A percentile compares a stretch with the other conserved stretches of the same genome.
Evolutionary conservation across 208 protist genomes (phyloP).

Genomic region (Leishmania arabica): DNA sequence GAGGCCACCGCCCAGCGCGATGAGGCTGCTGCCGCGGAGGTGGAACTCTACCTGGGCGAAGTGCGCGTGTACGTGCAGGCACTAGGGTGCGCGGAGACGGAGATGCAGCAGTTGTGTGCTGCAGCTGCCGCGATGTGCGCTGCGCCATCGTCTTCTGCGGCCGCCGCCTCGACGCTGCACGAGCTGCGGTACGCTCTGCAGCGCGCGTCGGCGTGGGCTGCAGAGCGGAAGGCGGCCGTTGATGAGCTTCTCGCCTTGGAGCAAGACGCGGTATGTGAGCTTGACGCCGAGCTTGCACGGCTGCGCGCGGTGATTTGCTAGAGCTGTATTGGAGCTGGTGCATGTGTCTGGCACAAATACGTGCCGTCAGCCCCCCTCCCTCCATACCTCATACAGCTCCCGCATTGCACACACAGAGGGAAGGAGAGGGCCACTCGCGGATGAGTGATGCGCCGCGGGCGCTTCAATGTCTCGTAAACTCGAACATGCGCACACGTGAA

Average conservation of each 20-base stretch:
- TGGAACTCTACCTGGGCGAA: constrained; percentile 13
- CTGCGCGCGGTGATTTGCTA: constrained; percentile 3
- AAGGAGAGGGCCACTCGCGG: neutral
- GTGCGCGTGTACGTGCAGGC: constrained; percentile 35
- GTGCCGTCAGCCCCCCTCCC: neutral
- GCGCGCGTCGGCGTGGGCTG: constrained; percentile 4
- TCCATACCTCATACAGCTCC: neutral
- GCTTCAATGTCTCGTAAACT: neutral
- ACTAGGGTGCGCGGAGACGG: constrained; percentile 21
- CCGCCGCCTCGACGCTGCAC: constrained; percentile 1
- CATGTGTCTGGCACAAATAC: neutral
- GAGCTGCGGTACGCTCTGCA: constrained; percentile 13
- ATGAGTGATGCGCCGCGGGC: neutral
- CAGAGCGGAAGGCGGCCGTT: neutral
- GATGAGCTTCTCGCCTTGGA: constrained; percentile 17
- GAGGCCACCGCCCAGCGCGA: constrained; percentile 1
- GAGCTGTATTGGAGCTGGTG: neutral
- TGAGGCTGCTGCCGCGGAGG: constrained; percentile 11
- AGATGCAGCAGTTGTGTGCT: constrained; percentile 15
- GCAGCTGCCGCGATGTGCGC: neutral
- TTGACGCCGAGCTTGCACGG: constrained; percentile 17
- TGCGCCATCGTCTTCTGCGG: neutral
- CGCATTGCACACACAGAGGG: neutral
- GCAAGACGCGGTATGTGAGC: neutral
- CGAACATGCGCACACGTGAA: neutral